phyloP scores from a whole-genome alignment of 1,139 yeast genomes.

The Debaryomyces fabryi region DNA sequence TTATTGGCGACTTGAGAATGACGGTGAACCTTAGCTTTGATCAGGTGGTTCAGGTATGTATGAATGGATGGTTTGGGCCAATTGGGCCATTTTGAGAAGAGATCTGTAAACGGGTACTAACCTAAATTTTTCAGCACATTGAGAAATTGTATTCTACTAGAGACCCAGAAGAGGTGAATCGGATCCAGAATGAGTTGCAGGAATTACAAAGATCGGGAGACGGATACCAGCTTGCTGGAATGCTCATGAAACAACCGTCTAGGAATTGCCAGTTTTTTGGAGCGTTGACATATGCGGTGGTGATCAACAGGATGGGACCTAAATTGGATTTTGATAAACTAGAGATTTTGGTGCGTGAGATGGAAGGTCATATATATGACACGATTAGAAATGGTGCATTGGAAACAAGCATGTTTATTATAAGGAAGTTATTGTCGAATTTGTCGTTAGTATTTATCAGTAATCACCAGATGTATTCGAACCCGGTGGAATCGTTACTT shows the following conservation, averaged over 20 bases:
- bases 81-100: not conserved
- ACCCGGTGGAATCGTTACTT: constrained; percentile 17
- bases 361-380: constrained; percentile 10
- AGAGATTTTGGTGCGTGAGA: constrained; percentile 12
- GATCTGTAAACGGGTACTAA: not conserved
- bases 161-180: constrained; percentile 45
- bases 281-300: constrained; percentile 66
- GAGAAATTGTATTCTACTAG: constrained; percentile 44
- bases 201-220: constrained; percentile 53
- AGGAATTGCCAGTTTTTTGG: constrained; percentile 68
- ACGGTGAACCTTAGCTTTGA: not conserved
- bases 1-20: not conserved
- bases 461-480: constrained; percentile 23
- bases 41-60: constrained; percentile 7
- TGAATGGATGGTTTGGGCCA: not conserved
- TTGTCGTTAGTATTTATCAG: constrained; percentile 52
- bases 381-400: constrained; percentile 11
- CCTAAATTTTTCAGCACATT: constrained; percentile 27
- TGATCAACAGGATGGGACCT: constrained; percentile 43
- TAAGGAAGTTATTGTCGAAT: constrained; percentile 50
- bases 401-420: constrained; percentile 25
- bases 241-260: constrained; percentile 44
- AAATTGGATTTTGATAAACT: constrained; percentile 13
- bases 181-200: constrained; percentile 56
- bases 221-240: constrained; percentile 55